A percentile compares a stretch with the other conserved stretches of the same genome.
These are phyloP conservation scores for Trichoderma cornu-damae DNA, from an alignment of 2,329 filamentous ascomycete species.

Conservation along the genomic window DNA sequence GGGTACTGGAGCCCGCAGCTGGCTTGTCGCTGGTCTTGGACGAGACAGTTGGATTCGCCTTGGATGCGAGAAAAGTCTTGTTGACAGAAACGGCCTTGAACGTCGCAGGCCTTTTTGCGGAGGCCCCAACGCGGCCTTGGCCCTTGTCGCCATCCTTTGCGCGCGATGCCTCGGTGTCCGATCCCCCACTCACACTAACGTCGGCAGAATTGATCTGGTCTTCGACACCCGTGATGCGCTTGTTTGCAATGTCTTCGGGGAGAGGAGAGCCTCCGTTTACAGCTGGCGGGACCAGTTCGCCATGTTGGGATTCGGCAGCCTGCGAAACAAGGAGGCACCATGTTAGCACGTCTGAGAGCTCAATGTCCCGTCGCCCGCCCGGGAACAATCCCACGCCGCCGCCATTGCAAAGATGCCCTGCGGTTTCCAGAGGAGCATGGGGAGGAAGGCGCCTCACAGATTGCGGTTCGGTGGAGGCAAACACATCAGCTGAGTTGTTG, in stretches of 20 bases:
- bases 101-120: slow-evolving; percentile 67
- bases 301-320: slow-evolving; percentile 44
- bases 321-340: slow-evolving; percentile 13
- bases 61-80: slow-evolving; percentile 75
- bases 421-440: not conserved
- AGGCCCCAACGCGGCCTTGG: slow-evolving; percentile 53
- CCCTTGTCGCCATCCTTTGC: slow-evolving; percentile 53
- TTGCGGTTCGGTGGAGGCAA: slow-evolving; percentile 43
- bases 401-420: not conserved
- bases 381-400: slow-evolving; percentile 18
- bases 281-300: slow-evolving; percentile 38
- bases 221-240: slow-evolving; percentile 54
- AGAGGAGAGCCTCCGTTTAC: slow-evolving; percentile 46
- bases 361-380: slow-evolving; percentile 6
- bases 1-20: slow-evolving; percentile 42
- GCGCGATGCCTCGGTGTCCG: slow-evolving; percentile 69
- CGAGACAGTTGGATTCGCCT: slow-evolving; percentile 45
- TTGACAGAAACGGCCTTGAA: slow-evolving; percentile 87
- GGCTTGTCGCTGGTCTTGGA: slow-evolving; percentile 51
- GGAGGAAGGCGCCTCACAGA: slow-evolving; percentile 34
- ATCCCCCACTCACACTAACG: slow-evolving; percentile 67
- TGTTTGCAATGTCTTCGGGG: slow-evolving; percentile 51
- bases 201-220: slow-evolving; percentile 58
- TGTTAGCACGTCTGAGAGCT: slow-evolving; percentile 26
- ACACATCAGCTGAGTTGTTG: slow-evolving; percentile 50